These are phyloP conservation scores for Apodospora peruviana DNA, from an alignment of 495 filamentous ascomycete species.

Conservation along the genomic window DNA sequence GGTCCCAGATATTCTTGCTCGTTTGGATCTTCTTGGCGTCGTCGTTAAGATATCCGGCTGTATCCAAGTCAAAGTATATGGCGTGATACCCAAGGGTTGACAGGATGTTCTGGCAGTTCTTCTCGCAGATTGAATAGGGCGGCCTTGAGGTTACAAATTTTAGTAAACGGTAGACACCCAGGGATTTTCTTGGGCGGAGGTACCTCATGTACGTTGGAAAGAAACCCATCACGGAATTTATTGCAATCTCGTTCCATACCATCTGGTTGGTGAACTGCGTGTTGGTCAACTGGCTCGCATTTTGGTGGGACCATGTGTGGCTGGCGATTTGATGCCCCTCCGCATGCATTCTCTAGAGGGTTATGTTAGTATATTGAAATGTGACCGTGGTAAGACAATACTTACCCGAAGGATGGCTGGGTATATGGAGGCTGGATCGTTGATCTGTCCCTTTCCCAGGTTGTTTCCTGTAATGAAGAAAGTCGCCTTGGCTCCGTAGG, in stretches of 20 bases:
- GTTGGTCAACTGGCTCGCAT: constrained; percentile 52
- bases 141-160: constrained; percentile 36
- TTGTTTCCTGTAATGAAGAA: constrained; percentile 80
- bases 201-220: constrained; percentile 79
- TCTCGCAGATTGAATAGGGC: constrained; percentile 68
- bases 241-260: constrained; percentile 70
- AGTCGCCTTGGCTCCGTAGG: constrained; percentile 63
- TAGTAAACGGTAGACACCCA: not conserved
- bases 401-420: constrained; percentile 52
- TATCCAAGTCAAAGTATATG: constrained; percentile 72
- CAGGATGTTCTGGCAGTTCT: constrained; percentile 56
- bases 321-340: constrained; percentile 77
- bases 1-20: constrained; percentile 67
- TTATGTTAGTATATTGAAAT: constrained; percentile 14
- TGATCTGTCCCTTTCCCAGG: constrained; percentile 65
- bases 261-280: constrained; percentile 61
- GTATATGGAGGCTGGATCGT: constrained; percentile 53
- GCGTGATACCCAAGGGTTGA: constrained; percentile 68
- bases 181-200: too few relatives aligned
- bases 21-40: constrained; percentile 54
- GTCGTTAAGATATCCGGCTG: constrained; percentile 68
- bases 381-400: not conserved
- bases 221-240: constrained; percentile 72
- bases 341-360: constrained; percentile 52
- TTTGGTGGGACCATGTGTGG: constrained; percentile 84